Base-by-base conservation (phyloP, 2,329 filamentous ascomycete species). In the Fusarium dlaminii region DNA sequence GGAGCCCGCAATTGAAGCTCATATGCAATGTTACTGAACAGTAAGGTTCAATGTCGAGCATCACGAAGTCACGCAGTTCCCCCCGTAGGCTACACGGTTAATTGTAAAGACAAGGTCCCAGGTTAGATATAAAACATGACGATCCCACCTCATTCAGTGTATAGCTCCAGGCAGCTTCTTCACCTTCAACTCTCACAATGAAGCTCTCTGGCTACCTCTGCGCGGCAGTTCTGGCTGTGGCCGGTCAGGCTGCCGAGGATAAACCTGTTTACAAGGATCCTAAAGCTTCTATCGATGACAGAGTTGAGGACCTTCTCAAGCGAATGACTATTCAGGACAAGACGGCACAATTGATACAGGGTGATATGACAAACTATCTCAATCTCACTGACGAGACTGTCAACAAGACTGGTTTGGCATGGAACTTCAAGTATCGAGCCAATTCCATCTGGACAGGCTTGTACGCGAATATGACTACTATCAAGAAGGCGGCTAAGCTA, bases 261-360 rank as follows among this genome's bases (percentile, higher is more conserved):
- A 77, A 72, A 34, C 83, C 86, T 6, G 71, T 89, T 46, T 93
- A 93, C 86, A 93, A 92, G 79, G 85, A 94, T 78, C 83, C 91
- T 10, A 85, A 84, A 63, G 89, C 90, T 11, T 83, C 89, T 13
- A 84, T 94, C 20, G 90, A 93, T 58, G 88, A 87, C 56, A 87
- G 93, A 67, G 88, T 94, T 17, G 80, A 87, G 15, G 92, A 94
- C 79, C 86, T 95, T 10, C 82, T 95, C 59, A 88, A 88, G 18
- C 88, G 90, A 30, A 95, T 95, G 93, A 93, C 91, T 0, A 87
- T 93, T 62, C 86, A 92, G 77, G 93, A 95, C 68, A 95, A 95
- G 83, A 88, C 90, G 49, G 87, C 91, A 3, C 93, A 94, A 79
- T 84, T 92, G 74, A 86, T 92, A 34, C 90, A 92, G 79, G 90